phyloP scores from a whole-genome alignment of 768 basidiomycete genomes.

The Amyloporia xantha region DNA sequence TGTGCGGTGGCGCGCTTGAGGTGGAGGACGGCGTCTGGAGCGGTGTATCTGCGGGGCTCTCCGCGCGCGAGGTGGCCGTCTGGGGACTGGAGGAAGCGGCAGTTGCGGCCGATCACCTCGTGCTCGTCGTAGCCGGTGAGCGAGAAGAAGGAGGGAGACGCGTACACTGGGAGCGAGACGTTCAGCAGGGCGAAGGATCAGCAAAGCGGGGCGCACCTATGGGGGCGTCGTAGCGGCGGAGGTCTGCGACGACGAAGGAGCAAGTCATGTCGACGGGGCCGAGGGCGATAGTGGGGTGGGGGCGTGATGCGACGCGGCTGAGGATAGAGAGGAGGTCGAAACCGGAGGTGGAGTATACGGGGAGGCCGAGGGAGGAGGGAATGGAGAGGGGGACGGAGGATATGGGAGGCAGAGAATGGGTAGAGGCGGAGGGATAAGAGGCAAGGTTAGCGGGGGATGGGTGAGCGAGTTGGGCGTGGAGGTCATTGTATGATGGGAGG shows the following conservation, averaged over 20 bases:
- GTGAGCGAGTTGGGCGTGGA: constrained; percentile 1
- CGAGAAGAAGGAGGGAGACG: constrained; percentile 73
- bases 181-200: too few species aligned
- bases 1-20: constrained; percentile 60
- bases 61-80: constrained; percentile 47
- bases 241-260: constrained; percentile 88
- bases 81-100: constrained; percentile 85
- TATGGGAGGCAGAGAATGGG: background rate
- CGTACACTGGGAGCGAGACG: constrained; percentile 60
- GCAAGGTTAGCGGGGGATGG: background rate
- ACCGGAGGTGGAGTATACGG: constrained; percentile 85
- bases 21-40: constrained; percentile 57
- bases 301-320: constrained; percentile 66
- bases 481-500: too few species aligned
- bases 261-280: constrained; percentile 92
- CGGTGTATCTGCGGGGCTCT: constrained; percentile 50
- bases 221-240: constrained; percentile 72
- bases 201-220: too few species aligned
- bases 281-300: constrained; percentile 66
- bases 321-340: constrained; percentile 86
- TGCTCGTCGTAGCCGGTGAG: constrained; percentile 69
- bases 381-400: constrained; percentile 14
- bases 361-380: constrained; percentile 29
- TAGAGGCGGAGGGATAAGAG: constrained; percentile 1
- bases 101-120: constrained; percentile 86